These are phyloP conservation scores for Marasmius sp. DNA, from an alignment of 1,284 basidiomycete species.

Conservation along the genomic window DNA sequence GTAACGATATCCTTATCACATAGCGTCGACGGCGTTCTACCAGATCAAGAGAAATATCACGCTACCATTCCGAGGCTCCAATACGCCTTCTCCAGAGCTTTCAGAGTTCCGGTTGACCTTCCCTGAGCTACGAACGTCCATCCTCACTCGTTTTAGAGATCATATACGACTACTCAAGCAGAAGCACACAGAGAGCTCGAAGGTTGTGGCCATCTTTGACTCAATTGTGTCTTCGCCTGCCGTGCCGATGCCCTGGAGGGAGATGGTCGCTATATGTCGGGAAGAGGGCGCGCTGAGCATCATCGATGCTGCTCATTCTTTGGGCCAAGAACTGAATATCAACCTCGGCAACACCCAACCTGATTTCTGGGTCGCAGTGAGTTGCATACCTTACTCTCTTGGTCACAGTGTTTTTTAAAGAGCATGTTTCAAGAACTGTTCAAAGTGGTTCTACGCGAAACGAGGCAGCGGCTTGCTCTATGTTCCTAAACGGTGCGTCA, in stretches of 20 bases:
- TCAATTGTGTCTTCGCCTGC: slow-evolving; percentile 73
- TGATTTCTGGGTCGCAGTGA: slow-evolving; percentile 81
- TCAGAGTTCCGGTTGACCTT: slow-evolving; percentile 57
- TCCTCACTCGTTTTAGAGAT: slow-evolving; percentile 55
- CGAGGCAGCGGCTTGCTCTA: slow-evolving; percentile 75
- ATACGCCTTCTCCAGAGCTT: slow-evolving; percentile 60
- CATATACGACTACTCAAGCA: slow-evolving; percentile 27
- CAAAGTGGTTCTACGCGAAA: slow-evolving; percentile 83
- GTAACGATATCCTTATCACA: not conserved
- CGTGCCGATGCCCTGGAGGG: slow-evolving; percentile 76
- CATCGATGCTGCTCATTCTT: slow-evolving; percentile 84
- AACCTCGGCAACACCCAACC: slow-evolving; percentile 60
- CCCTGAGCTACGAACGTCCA: slow-evolving; percentile 62
- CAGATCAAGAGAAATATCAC: not conserved
- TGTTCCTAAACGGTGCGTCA: slow-evolving; percentile 65
- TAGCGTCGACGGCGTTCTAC: not conserved
- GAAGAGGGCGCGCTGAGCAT: slow-evolving; percentile 69
- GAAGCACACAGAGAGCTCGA: slow-evolving; percentile 24
- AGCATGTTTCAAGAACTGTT: slow-evolving; percentile 55
- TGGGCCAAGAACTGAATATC: slow-evolving; percentile 61
- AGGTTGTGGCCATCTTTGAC: slow-evolving; percentile 77
- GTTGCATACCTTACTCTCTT: slow-evolving; percentile 20
- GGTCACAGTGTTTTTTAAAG: not conserved
- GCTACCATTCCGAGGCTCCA: slow-evolving; percentile 44
- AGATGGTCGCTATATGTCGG: slow-evolving; percentile 67